phyloP scores from a whole-genome alignment of 1,139 yeast genomes.

The Meyerozyma sp. region DNA sequence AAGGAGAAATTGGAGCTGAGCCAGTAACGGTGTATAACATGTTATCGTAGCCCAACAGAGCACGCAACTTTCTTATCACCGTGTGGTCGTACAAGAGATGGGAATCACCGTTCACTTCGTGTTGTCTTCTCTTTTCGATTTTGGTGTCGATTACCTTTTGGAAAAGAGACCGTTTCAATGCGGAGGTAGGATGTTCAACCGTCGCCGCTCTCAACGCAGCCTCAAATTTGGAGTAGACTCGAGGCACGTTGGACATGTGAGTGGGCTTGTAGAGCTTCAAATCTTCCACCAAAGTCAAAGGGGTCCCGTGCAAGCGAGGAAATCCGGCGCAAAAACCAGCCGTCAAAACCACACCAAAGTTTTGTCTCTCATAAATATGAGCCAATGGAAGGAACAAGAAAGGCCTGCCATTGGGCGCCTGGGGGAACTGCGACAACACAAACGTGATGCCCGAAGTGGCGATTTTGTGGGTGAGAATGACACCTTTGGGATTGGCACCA shows the following conservation, averaged over 20 bases:
- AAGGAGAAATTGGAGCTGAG: conserved; percentile 68
- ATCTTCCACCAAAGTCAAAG: conserved; percentile 44
- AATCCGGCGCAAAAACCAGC: conserved; percentile 16
- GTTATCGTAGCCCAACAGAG: conserved; percentile 11
- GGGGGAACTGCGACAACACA: conserved; percentile 11
- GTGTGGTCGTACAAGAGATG: conserved; percentile 39
- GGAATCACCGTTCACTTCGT: conserved; percentile 19
- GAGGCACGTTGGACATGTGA: conserved; percentile 54
- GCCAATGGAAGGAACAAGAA: conserved; percentile 22
- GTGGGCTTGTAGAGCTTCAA: conserved; percentile 51
- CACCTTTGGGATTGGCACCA: conserved; percentile 67
- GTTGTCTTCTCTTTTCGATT: conserved; percentile 11
- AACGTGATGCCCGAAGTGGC: conserved; percentile 47
- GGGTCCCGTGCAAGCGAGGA: conserved; percentile 18
- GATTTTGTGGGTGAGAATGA: conserved; percentile 51
- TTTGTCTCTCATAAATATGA: conserved; percentile 21
- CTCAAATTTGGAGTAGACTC: conserved; percentile 61
- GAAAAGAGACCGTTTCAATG: conserved; percentile 9
- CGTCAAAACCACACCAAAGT: conserved; percentile 9
- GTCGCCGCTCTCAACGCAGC: conserved; percentile 42
- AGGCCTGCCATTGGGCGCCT: conserved; percentile 7
- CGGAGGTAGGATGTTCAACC: conserved; percentile 14
- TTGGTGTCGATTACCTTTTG: conserved; percentile 14
- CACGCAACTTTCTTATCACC: conserved; percentile 5
- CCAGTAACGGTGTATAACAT: conserved; percentile 35